Percentiles rank a stretch among this genome's conserved stretches.
phyloP scores from a whole-genome alignment of 257 asterid species.

The Lithospermum erythrorhizon region DNA sequence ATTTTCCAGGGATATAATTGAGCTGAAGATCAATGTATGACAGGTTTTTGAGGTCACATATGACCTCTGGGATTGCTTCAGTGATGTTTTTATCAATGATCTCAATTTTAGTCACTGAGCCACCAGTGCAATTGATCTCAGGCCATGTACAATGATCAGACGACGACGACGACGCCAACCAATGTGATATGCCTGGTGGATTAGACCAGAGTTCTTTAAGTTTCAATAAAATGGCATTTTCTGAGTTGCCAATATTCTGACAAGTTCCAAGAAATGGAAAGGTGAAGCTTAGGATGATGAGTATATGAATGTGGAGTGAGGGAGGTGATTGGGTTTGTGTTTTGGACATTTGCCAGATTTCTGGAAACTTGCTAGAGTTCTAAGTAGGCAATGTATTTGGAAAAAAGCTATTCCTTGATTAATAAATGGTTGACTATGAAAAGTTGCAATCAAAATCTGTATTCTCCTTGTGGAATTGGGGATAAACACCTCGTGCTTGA shows the following conservation, averaged over 20 bases:
- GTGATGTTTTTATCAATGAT: conserved; percentile 2
- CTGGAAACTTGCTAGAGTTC: conserved; percentile 2
- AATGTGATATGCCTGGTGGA: conserved; percentile 44
- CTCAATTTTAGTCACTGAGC: conserved; percentile 27
- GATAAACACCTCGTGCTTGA: no score
- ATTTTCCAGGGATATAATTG: conserved; percentile 14
- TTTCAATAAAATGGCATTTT: conserved; percentile 37
- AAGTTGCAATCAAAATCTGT: not conserved
- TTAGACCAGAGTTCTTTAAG: conserved; percentile 48
- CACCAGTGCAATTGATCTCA: conserved; percentile 45
- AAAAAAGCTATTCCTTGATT: not conserved
- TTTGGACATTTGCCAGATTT: conserved; percentile 22
- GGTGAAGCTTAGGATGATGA: conserved; percentile 22
- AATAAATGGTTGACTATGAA: conserved; percentile 1
- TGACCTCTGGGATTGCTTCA: conserved; percentile 15
- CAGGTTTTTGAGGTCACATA: conserved; percentile 21
- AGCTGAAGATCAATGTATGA: conserved; percentile 11
- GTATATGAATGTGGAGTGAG: conserved; percentile 7
- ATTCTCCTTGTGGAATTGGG: not conserved
- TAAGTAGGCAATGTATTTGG: not conserved
- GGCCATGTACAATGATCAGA: conserved; percentile 66
- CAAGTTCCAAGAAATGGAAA: conserved; percentile 35
- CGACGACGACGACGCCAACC: conserved; percentile 32
- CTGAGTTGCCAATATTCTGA: conserved; percentile 31
- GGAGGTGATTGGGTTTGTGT: conserved; percentile 6